A percentile compares a stretch with the other conserved stretches of the same genome.
These are phyloP conservation scores for Arthrobotrys megalospora DNA, from an alignment of 2,329 filamentous ascomycete species.

Conservation along the genomic window DNA sequence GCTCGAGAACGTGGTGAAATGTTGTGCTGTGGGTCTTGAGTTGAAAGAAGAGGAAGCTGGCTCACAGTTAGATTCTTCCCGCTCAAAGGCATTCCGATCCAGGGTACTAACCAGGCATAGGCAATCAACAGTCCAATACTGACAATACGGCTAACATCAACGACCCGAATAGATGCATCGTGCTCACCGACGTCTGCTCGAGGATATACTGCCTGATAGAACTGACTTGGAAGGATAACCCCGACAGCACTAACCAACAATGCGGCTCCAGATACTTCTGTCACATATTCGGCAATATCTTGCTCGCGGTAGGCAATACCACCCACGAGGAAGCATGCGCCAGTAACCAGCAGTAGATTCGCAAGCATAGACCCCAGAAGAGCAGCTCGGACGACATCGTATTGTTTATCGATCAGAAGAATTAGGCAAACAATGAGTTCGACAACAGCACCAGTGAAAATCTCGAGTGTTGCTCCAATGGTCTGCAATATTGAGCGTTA, in stretches of 20 bases:
- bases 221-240: constrained; percentile 54
- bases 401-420: constrained; percentile 73
- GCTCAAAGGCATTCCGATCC: neutral
- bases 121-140: constrained; percentile 48
- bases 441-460: constrained; percentile 79
- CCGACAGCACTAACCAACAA: constrained; percentile 54
- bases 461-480: constrained; percentile 76
- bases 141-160: constrained; percentile 53
- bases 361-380: constrained; percentile 87
- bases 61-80: neutral
- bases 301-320: constrained; percentile 71
- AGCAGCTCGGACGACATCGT: constrained; percentile 84
- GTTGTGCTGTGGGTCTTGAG: constrained; percentile 55
- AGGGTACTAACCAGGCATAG: constrained; percentile 38
- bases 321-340: constrained; percentile 83
- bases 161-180: constrained; percentile 30
- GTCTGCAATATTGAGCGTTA: constrained; percentile 71
- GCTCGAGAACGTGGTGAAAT: constrained; percentile 54
- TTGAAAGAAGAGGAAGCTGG: constrained; percentile 58
- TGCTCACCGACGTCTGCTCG: constrained; percentile 33
- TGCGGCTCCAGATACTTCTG: constrained; percentile 58
- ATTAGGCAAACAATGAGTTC: constrained; percentile 88
- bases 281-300: constrained; percentile 56
- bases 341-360: constrained; percentile 84
- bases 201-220: constrained; percentile 54